phyloP scores from a whole-genome alignment of 106 monocot genomes.

The Dendrobium huoshanense region DNA sequence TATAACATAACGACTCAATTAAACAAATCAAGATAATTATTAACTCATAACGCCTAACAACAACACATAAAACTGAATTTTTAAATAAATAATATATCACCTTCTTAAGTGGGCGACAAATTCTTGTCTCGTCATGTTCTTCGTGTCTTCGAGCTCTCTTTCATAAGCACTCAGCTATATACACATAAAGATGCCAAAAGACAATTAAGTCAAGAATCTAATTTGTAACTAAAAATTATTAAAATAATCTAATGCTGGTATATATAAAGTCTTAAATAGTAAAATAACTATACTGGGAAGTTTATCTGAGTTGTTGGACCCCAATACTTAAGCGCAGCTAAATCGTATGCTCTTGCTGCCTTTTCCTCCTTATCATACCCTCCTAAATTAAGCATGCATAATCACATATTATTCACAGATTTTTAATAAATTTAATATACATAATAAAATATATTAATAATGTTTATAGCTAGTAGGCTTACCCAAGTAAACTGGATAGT shows the following conservation, averaged over 20 bases:
- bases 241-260: neutral
- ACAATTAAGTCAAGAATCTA: no score
- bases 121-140: conserved; percentile 81
- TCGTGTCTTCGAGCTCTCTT: conserved; percentile 90
- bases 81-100: conserved; percentile 12
- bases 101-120: conserved; percentile 84
- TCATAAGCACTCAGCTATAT: conserved; percentile 56
- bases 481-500: conserved; percentile 58
- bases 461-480: neutral
- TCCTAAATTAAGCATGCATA: conserved; percentile 30
- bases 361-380: conserved; percentile 80
- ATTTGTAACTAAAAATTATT: neutral
- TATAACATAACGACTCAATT: no score
- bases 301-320: conserved; percentile 61
- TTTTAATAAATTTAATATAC: neutral
- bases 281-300: conserved; percentile 28
- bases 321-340: conserved; percentile 83
- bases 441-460: neutral
- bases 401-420: neutral
- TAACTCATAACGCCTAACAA: no score
- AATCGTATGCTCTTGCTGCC: conserved; percentile 69
- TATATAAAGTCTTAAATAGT: neutral
- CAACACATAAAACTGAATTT: no score
- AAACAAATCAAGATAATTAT: no score
- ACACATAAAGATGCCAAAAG: neutral